Conservation (phyloP, 148 eudicot genomes). For the Cornus florida region DNA sequence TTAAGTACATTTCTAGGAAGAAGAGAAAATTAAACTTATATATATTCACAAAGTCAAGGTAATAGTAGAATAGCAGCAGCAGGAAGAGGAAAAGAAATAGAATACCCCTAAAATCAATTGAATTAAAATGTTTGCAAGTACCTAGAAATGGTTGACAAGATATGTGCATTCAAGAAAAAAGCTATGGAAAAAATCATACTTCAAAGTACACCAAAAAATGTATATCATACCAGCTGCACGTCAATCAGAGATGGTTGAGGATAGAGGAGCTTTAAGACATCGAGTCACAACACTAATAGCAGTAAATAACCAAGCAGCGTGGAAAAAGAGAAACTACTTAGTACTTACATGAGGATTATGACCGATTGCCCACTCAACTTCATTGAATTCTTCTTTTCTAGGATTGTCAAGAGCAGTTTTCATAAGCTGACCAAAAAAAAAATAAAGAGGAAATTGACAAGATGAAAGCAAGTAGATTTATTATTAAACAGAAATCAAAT, state of each 20-base stretch:
- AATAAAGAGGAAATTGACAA: not conserved
- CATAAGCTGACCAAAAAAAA: constrained; percentile 42
- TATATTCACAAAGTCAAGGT: not conserved
- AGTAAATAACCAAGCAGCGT: not conserved
- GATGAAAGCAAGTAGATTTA: not conserved
- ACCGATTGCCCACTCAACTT: constrained; percentile 70
- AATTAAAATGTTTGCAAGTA: not conserved
- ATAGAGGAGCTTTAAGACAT: not conserved
- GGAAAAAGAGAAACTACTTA: not conserved
- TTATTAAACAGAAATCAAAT: not conserved
- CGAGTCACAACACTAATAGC: not conserved
- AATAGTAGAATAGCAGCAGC: not conserved
- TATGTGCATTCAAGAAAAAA: not conserved
- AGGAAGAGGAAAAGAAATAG: not conserved
- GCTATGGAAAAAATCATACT: not conserved
- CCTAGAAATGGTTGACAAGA: too few species aligned
- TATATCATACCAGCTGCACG: not conserved
- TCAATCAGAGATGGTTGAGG: not conserved
- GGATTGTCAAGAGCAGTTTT: constrained; percentile 40
- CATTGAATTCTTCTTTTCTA: constrained; percentile 71
- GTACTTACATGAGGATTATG: constrained; percentile 68
- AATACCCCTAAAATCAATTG: not conserved
- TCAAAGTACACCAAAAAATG: not conserved
- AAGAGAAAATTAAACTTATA: not conserved
- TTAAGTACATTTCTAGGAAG: not conserved